These are phyloP conservation scores for Carex pumila DNA, from an alignment of 176 grass and related monocot species.

Conservation along the genomic window DNA sequence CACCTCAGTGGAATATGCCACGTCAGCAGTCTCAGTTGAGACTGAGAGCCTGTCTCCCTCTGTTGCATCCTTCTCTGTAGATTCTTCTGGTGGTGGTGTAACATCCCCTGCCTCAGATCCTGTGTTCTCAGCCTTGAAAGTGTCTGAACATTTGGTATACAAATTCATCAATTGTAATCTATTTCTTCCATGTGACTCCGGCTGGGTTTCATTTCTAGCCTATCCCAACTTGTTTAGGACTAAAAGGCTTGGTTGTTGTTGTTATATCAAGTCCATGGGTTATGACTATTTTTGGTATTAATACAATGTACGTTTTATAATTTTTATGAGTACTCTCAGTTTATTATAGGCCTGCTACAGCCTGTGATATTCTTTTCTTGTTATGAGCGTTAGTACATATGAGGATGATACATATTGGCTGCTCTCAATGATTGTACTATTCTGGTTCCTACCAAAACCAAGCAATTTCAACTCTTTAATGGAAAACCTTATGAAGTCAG, in stretches of 20 bases:
- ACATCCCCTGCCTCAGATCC: slow-evolving; percentile 20
- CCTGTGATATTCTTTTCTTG: no score
- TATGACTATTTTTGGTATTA: background rate
- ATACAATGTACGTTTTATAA: background rate
- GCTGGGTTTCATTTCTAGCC: no score
- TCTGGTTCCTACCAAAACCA: background rate
- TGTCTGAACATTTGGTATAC: slow-evolving; percentile 22
- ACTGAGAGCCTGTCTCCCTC: slow-evolving; percentile 32
- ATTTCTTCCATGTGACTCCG: background rate
- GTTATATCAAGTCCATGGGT: background rate
- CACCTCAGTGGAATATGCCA: slow-evolving; percentile 32
- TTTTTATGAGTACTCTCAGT: background rate
- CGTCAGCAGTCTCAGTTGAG: slow-evolving; percentile 25
- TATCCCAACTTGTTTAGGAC: no score
- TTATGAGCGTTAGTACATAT: background rate
- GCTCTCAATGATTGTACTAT: background rate
- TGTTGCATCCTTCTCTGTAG: slow-evolving; percentile 43
- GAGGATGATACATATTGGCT: background rate
- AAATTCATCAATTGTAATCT: background rate
- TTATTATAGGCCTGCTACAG: no score
- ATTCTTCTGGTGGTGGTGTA: slow-evolving; percentile 31
- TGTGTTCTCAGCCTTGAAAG: slow-evolving; percentile 5
- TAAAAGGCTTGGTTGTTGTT: no score
- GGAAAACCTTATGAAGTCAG: background rate
- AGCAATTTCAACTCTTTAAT: background rate